phyloP scores from a whole-genome alignment of 768 basidiomycete genomes.

The Phanerochaete carnosa region DNA sequence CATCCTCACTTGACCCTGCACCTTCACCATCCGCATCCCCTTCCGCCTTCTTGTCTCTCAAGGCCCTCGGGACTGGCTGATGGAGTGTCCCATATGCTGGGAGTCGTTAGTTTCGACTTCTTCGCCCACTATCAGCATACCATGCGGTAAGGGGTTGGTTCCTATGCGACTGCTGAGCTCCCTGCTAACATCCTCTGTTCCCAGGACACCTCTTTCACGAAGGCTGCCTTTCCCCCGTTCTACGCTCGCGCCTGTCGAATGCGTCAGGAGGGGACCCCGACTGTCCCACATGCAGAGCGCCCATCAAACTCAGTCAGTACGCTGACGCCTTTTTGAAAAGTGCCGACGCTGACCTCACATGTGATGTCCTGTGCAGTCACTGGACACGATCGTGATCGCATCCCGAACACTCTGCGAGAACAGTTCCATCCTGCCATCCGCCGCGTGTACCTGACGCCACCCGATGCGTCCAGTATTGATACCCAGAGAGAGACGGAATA shows the following conservation, averaged over 20 bases:
- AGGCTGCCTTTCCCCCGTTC: neutral
- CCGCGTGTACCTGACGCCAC: neutral
- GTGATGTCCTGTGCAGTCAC: neutral
- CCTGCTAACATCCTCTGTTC: neutral
- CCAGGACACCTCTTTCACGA: slow-evolving; percentile 11
- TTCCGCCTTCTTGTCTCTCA: neutral
- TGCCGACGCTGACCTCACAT: neutral
- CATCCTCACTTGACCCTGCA: neutral
- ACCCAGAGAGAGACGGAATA: neutral
- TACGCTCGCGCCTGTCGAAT: neutral
- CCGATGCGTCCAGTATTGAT: neutral
- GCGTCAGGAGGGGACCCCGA: neutral
- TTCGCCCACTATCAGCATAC: neutral
- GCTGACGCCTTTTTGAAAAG: neutral
- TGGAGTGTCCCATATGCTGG: slow-evolving; percentile 11
- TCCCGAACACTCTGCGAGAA: neutral
- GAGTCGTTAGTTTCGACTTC: neutral
- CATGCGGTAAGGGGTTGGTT: neutral
- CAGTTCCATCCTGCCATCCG: neutral
- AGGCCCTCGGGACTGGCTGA: neutral
- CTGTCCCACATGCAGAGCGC: slow-evolving; percentile 8
- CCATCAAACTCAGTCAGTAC: slow-evolving; percentile 9
- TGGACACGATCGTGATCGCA: neutral
- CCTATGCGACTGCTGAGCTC: neutral
- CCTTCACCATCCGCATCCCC: neutral